A percentile compares a stretch with the other conserved stretches of the same genome.
phyloP scores from a whole-genome alignment of 164 flowering plant species.

The Magnolia sinica region DNA sequence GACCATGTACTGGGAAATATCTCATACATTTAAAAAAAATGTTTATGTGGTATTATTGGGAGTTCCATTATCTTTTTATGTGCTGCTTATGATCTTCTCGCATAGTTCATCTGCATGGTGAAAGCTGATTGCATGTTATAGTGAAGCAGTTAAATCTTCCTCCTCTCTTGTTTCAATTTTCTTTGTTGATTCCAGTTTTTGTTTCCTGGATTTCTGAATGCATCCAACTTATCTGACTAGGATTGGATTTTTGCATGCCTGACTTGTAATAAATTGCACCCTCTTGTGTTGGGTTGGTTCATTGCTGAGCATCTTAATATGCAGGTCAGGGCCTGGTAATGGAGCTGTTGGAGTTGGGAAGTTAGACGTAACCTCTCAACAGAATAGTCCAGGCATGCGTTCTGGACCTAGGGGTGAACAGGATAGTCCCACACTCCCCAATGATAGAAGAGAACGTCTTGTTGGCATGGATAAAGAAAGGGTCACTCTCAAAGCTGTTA shows the following conservation, averaged over 20 bases:
- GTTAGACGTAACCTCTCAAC: constrained; percentile 48
- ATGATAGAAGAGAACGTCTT: constrained; percentile 62
- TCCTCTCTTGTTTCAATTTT: neutral
- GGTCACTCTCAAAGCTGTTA: constrained; percentile 53
- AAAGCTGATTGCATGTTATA: neutral
- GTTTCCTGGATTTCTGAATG: neutral
- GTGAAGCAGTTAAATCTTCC: neutral
- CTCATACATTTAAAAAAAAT: no score
- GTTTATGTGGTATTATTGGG: no score
- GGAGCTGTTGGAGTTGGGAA: constrained; percentile 60
- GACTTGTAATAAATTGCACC: neutral
- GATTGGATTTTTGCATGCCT: neutral
- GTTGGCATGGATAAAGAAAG: constrained; percentile 67
- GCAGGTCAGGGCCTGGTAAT: constrained; percentile 60
- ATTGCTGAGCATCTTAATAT: neutral
- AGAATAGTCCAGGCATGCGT: constrained; percentile 45
- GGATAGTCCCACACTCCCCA: constrained; percentile 45
- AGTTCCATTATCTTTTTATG: no score
- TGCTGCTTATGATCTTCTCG: no score
- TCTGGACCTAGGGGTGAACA: constrained; percentile 47
- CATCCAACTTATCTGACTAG: neutral
- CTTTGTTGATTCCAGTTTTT: neutral
- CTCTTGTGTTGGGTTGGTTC: neutral
- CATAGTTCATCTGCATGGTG: neutral
- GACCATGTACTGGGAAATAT: no score